Base-by-base conservation (phyloP, 1,284 basidiomycete genomes). In the Porodaedalea pini region DNA sequence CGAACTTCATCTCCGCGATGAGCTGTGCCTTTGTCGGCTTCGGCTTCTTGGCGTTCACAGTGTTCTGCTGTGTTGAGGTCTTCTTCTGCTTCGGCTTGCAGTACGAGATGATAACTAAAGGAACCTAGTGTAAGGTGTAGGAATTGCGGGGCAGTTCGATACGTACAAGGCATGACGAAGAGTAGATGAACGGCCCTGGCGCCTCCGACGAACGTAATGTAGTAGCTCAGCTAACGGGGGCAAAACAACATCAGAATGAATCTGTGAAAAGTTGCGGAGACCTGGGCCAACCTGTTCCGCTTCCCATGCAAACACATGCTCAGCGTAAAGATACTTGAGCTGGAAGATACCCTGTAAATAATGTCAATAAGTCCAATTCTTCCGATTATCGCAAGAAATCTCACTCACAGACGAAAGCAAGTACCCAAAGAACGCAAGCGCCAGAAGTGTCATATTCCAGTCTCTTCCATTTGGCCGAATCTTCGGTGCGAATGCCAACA, bases 1-100 rank as follows among this genome's bases (percentile, higher is more conserved):
- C 89, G 64, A 90, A 91, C 17, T 73, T 71, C 65, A 90, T 87
- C 64, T 86, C 86, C 27, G 74, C 75, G 21, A 78, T 75, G 23
- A 88, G 75, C 19, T 79, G 77, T 1, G 72, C 69, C 4, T 78
- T 73, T 55, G 78, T 78, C 3, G 75, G 73, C 63, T 77, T 80
- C 59, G 65, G 59, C 40, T 55, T 54, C 64, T 70, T 66, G 36
- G 63, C 62, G 19, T 59, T 40, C 15, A 53, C 54, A 7, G 57
- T 52, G 61, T 1, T 44, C 21, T 2, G 57, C 47, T 27, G 63
- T 56, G 53, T 10, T 61, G 59, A 7, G 34, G 68, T 62, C 0
- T 55, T 56, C 27, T 61, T 68, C 4, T 68, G 69, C 54, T 71
- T 69, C 2, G 78, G 79, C 64, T 80, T 82, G 68, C 78, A 79